phyloP scores from a whole-genome alignment of 2,329 filamentous ascomycete species.

The Cryphonectria radicalis region DNA sequence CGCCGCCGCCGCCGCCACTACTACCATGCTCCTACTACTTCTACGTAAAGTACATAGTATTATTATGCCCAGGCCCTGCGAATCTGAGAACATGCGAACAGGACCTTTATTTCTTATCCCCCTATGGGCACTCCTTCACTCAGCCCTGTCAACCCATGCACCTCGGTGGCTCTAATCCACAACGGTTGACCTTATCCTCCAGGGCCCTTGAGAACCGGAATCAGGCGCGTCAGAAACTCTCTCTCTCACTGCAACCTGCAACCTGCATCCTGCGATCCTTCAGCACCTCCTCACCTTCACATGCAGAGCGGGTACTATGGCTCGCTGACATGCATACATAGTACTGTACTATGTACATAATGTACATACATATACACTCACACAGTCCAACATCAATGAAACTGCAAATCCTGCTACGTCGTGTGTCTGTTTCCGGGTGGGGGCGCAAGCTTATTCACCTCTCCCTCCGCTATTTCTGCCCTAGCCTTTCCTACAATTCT shows the following conservation, averaged over 20 bases:
- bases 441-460: neutral
- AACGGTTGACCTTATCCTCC: neutral
- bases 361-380: no score
- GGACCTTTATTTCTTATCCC: neutral
- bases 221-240: no score
- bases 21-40: no score
- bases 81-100: neutral
- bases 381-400: neutral
- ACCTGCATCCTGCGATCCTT: neutral
- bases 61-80: neutral
- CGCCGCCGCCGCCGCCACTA: no score
- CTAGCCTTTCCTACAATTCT: neutral
- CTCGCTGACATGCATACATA: neutral
- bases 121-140: neutral
- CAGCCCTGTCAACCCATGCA: neutral
- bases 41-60: no score
- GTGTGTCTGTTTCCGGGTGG: neutral
- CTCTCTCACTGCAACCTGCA: neutral
- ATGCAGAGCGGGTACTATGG: neutral
- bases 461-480: neutral
- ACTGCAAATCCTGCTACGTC: neutral
- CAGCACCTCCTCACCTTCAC: neutral
- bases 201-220: neutral
- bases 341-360: no score
- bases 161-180: neutral